These are phyloP conservation scores for Linum lewisii DNA, from an alignment of 345 rosid genomes.

Conservation along the genomic window DNA sequence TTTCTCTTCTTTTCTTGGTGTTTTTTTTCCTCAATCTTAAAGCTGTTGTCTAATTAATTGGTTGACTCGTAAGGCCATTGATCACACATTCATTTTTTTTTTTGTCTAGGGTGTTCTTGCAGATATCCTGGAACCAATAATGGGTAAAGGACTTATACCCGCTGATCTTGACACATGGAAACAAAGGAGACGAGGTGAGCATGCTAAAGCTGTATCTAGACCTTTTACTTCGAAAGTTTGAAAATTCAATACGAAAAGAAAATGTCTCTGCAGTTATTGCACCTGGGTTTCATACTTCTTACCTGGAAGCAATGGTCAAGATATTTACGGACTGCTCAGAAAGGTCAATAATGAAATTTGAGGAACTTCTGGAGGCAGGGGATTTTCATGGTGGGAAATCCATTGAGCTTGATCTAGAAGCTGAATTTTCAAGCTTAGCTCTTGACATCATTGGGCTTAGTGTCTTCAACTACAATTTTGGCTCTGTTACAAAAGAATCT, in stretches of 20 bases:
- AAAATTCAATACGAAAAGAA: background rate
- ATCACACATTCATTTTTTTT: conserved; percentile 1
- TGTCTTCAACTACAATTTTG: conserved; percentile 85
- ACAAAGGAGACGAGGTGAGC: conserved; percentile 83
- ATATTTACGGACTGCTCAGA: conserved; percentile 69
- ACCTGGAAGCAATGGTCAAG: conserved; percentile 86
- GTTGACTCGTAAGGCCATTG: background rate
- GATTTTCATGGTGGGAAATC: conserved; percentile 25
- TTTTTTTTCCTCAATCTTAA: too few relatives aligned
- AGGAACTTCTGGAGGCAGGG: conserved; percentile 49
- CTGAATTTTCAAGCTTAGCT: conserved; percentile 89
- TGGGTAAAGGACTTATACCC: conserved; percentile 98
- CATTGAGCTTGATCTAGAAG: conserved; percentile 79
- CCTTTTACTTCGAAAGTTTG: background rate
- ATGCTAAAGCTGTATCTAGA: background rate
- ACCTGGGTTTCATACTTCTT: conserved; percentile 76
- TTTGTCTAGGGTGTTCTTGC: conserved; percentile 83
- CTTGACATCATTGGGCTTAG: conserved; percentile 95
- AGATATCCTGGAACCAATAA: conserved; percentile 90
- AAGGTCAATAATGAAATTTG: conserved; percentile 59
- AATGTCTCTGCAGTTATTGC: conserved; percentile 52
- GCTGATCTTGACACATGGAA: conserved; percentile 95
- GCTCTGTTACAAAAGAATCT: conserved; percentile 88
- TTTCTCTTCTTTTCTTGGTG: too few relatives aligned
- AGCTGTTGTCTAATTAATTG: background rate